Evolutionary conservation across 177 flowering plant genomes (phyloP).

Genomic region (Viscum album): DNA sequence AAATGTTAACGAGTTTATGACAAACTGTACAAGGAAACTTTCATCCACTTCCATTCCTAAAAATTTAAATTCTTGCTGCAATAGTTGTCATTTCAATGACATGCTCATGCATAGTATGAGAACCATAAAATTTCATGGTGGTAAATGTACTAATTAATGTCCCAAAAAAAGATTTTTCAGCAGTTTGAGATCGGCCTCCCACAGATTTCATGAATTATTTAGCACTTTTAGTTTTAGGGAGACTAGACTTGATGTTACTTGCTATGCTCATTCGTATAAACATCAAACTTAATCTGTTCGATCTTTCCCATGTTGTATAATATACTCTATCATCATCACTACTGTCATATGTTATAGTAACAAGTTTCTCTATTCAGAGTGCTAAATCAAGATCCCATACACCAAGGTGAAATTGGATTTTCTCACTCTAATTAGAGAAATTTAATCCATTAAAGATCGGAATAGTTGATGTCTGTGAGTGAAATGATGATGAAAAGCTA

Average conservation of each 20-base stretch:
- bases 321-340: too few species aligned
- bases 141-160: slow-evolving; percentile 18
- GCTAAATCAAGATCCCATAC: slow-evolving; percentile 18
- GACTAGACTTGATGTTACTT: slow-evolving; percentile 14
- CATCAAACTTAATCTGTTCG: too few species aligned
- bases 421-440: slow-evolving; percentile 9
- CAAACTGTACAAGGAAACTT: slow-evolving; percentile 13
- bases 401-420: slow-evolving; percentile 16
- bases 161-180: slow-evolving; percentile 17
- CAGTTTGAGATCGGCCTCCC: slow-evolving; percentile 2
- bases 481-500: too few species aligned
- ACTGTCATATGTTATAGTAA: slow-evolving; percentile 12
- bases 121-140: slow-evolving; percentile 22
- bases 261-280: too few species aligned
- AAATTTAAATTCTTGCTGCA: slow-evolving; percentile 7
- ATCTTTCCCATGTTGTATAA: too few species aligned
- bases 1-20: slow-evolving; percentile 17
- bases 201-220: slow-evolving; percentile 11
- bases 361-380: background rate
- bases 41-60: slow-evolving; percentile 12
- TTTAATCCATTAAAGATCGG: slow-evolving; percentile 9
- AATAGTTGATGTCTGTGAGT: background rate
- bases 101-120: slow-evolving; percentile 18
- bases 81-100: slow-evolving; percentile 18
- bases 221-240: slow-evolving; percentile 13